Percentiles rank a stretch among this genome's conserved stretches.
phyloP scores from a whole-genome alignment of 495 filamentous ascomycete genomes.

The Physcia stellaris region DNA sequence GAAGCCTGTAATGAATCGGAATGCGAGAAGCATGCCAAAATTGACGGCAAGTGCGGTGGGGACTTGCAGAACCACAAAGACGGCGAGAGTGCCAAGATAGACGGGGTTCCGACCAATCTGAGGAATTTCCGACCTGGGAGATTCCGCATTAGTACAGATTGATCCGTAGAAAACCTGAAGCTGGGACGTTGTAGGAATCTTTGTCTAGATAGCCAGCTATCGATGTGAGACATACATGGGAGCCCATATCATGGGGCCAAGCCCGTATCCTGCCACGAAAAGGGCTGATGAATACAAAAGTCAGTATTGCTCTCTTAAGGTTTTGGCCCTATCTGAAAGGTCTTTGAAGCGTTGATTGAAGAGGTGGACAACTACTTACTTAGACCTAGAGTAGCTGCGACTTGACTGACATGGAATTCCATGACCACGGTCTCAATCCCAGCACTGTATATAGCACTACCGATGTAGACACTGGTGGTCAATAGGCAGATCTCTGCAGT shows the following conservation, averaged over 20 bases:
- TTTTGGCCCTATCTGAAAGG: not conserved
- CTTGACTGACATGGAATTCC: slow-evolving; percentile 18
- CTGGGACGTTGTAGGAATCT: too few species aligned
- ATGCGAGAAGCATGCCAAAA: slow-evolving; percentile 18
- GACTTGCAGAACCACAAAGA: slow-evolving; percentile 19
- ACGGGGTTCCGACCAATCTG: slow-evolving; percentile 20
- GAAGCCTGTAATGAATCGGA: slow-evolving; percentile 22
- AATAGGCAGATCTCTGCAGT: slow-evolving; percentile 26
- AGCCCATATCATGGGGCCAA: slow-evolving; percentile 22
- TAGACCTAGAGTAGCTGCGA: slow-evolving; percentile 21
- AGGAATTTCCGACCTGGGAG: slow-evolving; percentile 17
- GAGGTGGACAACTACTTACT: too few species aligned
- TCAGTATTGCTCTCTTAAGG: not conserved
- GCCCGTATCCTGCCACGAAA: slow-evolving; percentile 24
- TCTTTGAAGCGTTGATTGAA: too few species aligned
- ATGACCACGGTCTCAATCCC: slow-evolving; percentile 11
- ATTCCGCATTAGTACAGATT: not conserved
- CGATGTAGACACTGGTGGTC: slow-evolving; percentile 20
- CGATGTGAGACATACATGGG: too few species aligned
- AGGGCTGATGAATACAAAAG: slow-evolving; percentile 3
- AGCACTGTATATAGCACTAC: slow-evolving; percentile 20
- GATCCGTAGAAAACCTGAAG: not conserved
- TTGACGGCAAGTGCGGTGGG: slow-evolving; percentile 18
- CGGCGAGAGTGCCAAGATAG: slow-evolving; percentile 18
- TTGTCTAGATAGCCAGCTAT: too few species aligned